phyloP scores from a whole-genome alignment of 2,329 filamentous ascomycete genomes.

The Clonostachys sp. region DNA sequence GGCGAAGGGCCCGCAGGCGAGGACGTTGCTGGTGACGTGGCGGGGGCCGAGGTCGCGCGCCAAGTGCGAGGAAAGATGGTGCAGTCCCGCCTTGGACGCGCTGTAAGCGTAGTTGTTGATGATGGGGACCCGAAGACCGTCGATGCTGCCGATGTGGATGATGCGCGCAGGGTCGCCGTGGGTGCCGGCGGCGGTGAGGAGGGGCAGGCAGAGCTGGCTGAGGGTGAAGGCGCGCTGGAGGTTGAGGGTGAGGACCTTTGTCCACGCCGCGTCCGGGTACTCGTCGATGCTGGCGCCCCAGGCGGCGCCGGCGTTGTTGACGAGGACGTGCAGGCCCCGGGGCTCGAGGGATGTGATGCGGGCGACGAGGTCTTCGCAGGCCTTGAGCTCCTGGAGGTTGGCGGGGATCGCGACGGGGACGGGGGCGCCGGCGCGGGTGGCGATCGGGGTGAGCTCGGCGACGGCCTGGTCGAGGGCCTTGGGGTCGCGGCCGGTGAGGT shows the following conservation, averaged over 20 bases:
- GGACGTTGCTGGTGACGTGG: conserved; percentile 60
- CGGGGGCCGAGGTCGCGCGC: conserved; percentile 55
- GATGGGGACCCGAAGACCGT: conserved; percentile 55
- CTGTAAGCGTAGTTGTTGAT: conserved; percentile 58
- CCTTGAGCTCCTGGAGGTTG: conserved; percentile 57
- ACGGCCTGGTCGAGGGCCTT: conserved; percentile 51
- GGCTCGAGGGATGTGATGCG: conserved; percentile 43
- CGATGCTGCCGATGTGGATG: conserved; percentile 62
- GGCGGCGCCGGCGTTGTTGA: conserved; percentile 63
- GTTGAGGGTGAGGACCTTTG: conserved; percentile 58
- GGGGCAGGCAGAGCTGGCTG: conserved; percentile 55
- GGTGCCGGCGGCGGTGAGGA: conserved; percentile 42
- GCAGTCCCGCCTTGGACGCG: conserved; percentile 58
- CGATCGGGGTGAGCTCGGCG: conserved; percentile 48
- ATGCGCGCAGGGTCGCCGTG: conserved; percentile 45
- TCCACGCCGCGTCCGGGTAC: conserved; percentile 56
- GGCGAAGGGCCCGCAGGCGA: conserved; percentile 69
- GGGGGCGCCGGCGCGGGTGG: conserved; percentile 38
- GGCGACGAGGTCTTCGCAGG: conserved; percentile 47
- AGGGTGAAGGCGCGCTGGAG: conserved; percentile 65
- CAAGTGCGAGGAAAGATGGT: conserved; percentile 57
- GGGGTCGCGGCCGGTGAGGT: conserved; percentile 61
- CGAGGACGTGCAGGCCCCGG: conserved; percentile 50
- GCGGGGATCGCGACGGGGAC: conserved; percentile 44
- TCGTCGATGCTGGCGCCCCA: conserved; percentile 58